These are phyloP conservation scores for Aureoboletus auriporus DNA, from an alignment of 768 basidiomycete species.

Conservation along the genomic window DNA sequence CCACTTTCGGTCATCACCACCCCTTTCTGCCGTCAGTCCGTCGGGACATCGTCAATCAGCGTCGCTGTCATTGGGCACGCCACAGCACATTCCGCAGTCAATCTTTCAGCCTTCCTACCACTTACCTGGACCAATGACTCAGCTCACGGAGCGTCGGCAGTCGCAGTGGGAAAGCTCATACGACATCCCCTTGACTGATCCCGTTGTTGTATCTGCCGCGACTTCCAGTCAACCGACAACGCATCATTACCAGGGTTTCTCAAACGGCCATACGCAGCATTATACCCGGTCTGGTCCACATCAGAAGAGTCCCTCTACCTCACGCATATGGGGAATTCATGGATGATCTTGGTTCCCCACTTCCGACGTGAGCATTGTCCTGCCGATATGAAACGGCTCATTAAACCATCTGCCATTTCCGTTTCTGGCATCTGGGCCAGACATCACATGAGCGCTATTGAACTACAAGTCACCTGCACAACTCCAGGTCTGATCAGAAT, in stretches of 20 bases:
- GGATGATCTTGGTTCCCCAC: constrained; percentile 10
- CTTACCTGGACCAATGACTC: constrained; percentile 6
- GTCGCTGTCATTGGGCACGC: constrained; percentile 10
- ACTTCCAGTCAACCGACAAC: constrained; percentile 2
- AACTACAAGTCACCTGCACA: not conserved
- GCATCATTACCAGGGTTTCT: constrained; percentile 10
- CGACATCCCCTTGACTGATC: constrained; percentile 13
- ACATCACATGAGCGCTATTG: constrained; percentile 1
- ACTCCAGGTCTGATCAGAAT: too few relatives aligned
- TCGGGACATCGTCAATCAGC: constrained; percentile 13
- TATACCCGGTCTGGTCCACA: constrained; percentile 18
- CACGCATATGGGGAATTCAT: constrained; percentile 23
- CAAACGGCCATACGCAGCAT: constrained; percentile 12
- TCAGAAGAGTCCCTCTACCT: constrained; percentile 14
- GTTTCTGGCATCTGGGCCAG: not conserved
- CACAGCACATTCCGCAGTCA: constrained; percentile 17
- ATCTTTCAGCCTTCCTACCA: constrained; percentile 9
- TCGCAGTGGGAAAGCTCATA: constrained; percentile 12
- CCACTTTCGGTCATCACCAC: constrained; percentile 10
- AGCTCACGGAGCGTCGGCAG: constrained; percentile 8
- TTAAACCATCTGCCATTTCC: constrained; percentile 8
- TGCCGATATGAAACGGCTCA: constrained; percentile 2
- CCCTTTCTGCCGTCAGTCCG: constrained; percentile 5
- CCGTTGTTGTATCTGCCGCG: constrained; percentile 19
- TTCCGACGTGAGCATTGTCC: not conserved